Evolutionary conservation across 2,329 filamentous ascomycete genomes (phyloP).

Genomic region (Emmonsiellopsis sp.): DNA sequence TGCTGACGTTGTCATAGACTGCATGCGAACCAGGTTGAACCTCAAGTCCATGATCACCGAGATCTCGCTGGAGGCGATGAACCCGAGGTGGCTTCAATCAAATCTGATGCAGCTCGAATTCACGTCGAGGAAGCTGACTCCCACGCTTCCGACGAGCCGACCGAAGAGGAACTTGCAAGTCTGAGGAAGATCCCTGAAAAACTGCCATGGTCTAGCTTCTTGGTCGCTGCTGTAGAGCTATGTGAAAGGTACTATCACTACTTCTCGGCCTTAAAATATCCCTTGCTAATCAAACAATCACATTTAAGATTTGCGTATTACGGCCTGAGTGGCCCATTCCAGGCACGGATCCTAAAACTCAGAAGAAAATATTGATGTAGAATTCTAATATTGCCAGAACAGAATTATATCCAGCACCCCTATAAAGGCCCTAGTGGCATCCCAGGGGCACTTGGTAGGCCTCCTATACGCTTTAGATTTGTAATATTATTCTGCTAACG

Average conservation of each 20-base stretch:
- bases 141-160: constrained; percentile 33
- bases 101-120: neutral
- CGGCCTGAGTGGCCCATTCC: constrained; percentile 44
- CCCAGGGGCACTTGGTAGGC: constrained; percentile 26
- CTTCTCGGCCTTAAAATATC: too few species aligned
- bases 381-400: neutral
- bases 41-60: neutral
- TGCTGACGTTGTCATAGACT: neutral
- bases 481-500: neutral
- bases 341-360: constrained; percentile 2
- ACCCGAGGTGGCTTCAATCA: neutral
- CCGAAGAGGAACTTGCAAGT: constrained; percentile 39
- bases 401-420: constrained; percentile 44
- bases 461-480: neutral
- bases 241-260: constrained; percentile 30
- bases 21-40: neutral
- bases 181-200: constrained; percentile 47
- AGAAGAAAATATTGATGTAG: neutral
- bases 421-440: constrained; percentile 27
- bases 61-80: neutral
- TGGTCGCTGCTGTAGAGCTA: constrained; percentile 48
- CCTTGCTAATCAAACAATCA: too few species aligned
- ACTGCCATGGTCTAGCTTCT: constrained; percentile 45
- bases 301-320: constrained; percentile 45
- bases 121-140: neutral